Percentiles rank a stretch among this genome's conserved stretches.
Conservation (phyloP, 495 filamentous ascomycete genomes). For the Penicillium fimorum region DNA sequence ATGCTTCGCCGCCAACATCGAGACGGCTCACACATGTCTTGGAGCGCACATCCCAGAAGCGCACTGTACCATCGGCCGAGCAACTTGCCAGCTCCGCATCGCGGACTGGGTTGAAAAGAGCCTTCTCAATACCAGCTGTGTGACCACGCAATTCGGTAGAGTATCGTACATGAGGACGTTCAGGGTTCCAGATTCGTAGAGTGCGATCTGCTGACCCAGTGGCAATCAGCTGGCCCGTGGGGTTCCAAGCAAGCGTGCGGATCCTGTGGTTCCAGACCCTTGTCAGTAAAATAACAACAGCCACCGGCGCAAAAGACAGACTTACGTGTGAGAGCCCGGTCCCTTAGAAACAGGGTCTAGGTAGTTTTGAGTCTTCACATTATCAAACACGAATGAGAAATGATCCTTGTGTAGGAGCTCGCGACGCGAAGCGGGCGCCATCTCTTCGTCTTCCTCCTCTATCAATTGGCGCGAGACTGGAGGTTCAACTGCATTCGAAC, state of each 20-base stretch:
- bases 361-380: constrained; percentile 61
- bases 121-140: constrained; percentile 72
- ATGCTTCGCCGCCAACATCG: constrained; percentile 77
- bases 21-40: constrained; percentile 76
- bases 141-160: constrained; percentile 87
- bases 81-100: constrained; percentile 88
- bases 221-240: constrained; percentile 79
- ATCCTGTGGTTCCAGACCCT: constrained; percentile 37
- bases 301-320: neutral
- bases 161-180: constrained; percentile 74
- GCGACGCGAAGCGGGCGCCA: constrained; percentile 54
- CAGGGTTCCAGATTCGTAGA: constrained; percentile 88
- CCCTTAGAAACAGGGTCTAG: constrained; percentile 55
- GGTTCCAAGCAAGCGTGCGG: constrained; percentile 85
- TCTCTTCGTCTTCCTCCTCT: constrained; percentile 24
- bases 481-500: constrained; percentile 4
- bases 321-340: constrained; percentile 54
- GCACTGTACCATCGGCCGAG: constrained; percentile 78
- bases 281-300: constrained; percentile 8
- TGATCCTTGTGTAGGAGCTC: constrained; percentile 61
- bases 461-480: constrained; percentile 16
- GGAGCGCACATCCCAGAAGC: constrained; percentile 90
- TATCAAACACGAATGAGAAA: constrained; percentile 56
- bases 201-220: constrained; percentile 81
- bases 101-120: constrained; percentile 84